Evolutionary conservation across 83 land plant genomes (phyloP), one percentile per base, ranked within the genome.

Genomic region (Isoetes engelmannii): DNA sequence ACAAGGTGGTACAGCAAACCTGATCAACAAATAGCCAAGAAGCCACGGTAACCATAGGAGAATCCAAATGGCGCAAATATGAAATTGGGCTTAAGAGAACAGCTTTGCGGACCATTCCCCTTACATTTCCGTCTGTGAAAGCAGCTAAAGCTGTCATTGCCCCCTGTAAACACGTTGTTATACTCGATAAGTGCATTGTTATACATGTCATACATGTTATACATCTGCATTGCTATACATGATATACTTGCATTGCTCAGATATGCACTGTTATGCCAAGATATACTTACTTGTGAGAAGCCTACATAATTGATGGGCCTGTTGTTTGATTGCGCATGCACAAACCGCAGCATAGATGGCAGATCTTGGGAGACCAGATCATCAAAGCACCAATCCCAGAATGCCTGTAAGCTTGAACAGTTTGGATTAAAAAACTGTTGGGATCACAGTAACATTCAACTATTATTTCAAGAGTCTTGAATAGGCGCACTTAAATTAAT

Each of bases 371-470:
- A 54, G 10, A 72, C 89, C 47, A 87, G 63, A 58, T 87, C 79
- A 67, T 90, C 92, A 78, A 86, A 87, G 10, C 69, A 77, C 95
- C 95, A 90, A 21, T 74, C 67, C 95, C 95, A 90, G 67, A 74
- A 90, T 15, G 58, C 81, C 92, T 87, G 79, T 49, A 73, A 44
- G 47, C 5, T n/a, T n/a, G 3, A 69, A 12, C 48, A 4, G 9
- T 4, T 48, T 28, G 28, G 37, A 28, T 28, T 2, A 28, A 2
- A 28, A 28, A 28, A 28, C 37, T 28, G 37, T 28, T 28, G 37
- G 37, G 2, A 28, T 28, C 37, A 28, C 37, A 28, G 37, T 28
- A 28, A 28, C 37, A 28, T 0, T 28, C 37, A 28, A 28, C 37
- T 28, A 28, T 28, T 28, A n/a, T 28, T 28, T 28, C 37, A 28